Evolutionary conservation across 1,139 yeast genomes (phyloP).

Genomic region (Saccharomycopsis hybrid): DNA sequence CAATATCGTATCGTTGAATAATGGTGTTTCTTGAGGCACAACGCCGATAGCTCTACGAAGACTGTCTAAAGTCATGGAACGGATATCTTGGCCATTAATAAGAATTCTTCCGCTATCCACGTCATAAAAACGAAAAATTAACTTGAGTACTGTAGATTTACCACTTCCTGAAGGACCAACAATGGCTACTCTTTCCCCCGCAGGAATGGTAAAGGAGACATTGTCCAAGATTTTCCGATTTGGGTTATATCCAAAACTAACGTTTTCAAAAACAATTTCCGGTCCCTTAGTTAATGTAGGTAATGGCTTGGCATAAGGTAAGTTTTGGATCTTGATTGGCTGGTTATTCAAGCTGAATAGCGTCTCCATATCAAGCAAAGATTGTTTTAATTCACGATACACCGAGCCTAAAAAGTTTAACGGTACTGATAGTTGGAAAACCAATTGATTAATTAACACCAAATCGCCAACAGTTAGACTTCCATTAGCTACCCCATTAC

Average conservation of each 20-base stretch:
- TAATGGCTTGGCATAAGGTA: slow-evolving; percentile 56
- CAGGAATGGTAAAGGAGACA: slow-evolving; percentile 80
- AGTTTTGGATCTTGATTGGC: slow-evolving; percentile 58
- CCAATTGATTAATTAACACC: slow-evolving; percentile 92
- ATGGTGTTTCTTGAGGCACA: slow-evolving; percentile 96
- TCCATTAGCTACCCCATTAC: slow-evolving; percentile 82
- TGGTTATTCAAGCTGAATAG: slow-evolving; percentile 76
- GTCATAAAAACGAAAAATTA: slow-evolving; percentile 88
- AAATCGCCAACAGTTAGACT: slow-evolving; percentile 87
- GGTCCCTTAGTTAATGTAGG: slow-evolving; percentile 42
- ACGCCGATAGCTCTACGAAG: slow-evolving; percentile 75
- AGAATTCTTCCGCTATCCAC: slow-evolving; percentile 69
- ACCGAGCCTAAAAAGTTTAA: slow-evolving; percentile 91
- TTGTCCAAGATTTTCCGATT: slow-evolving; percentile 79
- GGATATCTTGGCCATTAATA: slow-evolving; percentile 86
- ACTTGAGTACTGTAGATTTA: slow-evolving; percentile 78
- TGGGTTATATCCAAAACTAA: slow-evolving; percentile 85
- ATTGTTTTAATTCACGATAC: slow-evolving; percentile 88
- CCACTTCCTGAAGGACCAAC: slow-evolving; percentile 97
- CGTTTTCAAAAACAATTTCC: slow-evolving; percentile 84
- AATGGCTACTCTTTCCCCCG: slow-evolving; percentile 85
- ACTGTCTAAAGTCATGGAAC: slow-evolving; percentile 67
- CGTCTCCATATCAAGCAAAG: slow-evolving; percentile 88
- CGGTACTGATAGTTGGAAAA: slow-evolving; percentile 92
- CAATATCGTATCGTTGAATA: slow-evolving; percentile 83